Conservation (phyloP, 2,329 filamentous ascomycete genomes). For the Hypoxylon sp. region DNA sequence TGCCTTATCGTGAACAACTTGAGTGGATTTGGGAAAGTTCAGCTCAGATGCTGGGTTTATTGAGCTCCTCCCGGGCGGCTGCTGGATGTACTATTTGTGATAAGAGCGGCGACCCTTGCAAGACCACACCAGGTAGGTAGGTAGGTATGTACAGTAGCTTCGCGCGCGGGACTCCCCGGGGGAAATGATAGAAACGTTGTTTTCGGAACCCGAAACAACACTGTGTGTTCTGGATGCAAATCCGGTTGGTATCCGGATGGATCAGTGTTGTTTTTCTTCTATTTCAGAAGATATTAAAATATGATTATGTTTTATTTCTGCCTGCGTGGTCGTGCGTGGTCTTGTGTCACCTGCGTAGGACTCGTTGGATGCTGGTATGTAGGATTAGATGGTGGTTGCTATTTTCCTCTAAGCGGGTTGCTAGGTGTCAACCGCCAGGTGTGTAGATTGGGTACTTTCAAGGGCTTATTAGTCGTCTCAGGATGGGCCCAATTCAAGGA, state of each 20-base stretch:
- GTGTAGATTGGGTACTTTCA: slow-evolving; percentile 31
- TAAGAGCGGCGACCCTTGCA: slow-evolving; percentile 31
- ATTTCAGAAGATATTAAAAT: too few species aligned
- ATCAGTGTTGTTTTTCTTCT: too few species aligned
- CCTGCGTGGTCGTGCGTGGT: slow-evolving; percentile 9
- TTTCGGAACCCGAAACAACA: slow-evolving; percentile 1
- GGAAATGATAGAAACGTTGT: too few species aligned
- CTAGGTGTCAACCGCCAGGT: slow-evolving; percentile 18
- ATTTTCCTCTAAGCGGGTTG: slow-evolving; percentile 29
- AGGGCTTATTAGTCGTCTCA: slow-evolving; percentile 39
- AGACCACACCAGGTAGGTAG: background rate
- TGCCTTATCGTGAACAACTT: slow-evolving; percentile 28
- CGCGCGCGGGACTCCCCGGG: slow-evolving; percentile 10
- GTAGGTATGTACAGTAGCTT: slow-evolving; percentile 10
- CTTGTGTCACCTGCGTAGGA: slow-evolving; percentile 14
- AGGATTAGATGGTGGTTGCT: slow-evolving; percentile 26
- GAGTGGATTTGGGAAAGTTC: slow-evolving; percentile 24
- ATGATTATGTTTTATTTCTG: too few species aligned
- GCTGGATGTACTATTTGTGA: slow-evolving; percentile 25
- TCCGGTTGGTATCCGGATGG: slow-evolving; percentile 6
- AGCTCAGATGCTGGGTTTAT: too few species aligned
- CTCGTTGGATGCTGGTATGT: slow-evolving; percentile 19
- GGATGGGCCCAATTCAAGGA: slow-evolving; percentile 38
- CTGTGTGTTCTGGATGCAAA: slow-evolving; percentile 3
- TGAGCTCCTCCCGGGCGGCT: slow-evolving; percentile 8